Conservation (phyloP, 2,329 filamentous ascomycete genomes). For the Colletotrichum sansevieriae region DNA sequence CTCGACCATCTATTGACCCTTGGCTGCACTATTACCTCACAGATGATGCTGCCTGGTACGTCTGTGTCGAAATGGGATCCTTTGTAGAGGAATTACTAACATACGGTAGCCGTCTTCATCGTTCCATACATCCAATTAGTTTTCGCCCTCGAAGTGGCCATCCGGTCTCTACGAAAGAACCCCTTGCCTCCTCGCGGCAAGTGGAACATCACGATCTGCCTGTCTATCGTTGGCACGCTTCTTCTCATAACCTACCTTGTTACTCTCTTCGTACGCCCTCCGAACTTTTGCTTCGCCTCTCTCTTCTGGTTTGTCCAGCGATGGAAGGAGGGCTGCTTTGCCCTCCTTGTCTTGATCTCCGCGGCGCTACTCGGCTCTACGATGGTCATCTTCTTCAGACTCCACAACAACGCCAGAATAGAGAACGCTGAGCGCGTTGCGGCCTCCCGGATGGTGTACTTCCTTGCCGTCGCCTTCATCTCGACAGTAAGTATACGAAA, state of each 20-base stretch:
- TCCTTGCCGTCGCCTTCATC: slow-evolving; percentile 68
- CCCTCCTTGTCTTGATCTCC: slow-evolving; percentile 65
- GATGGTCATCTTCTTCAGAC: slow-evolving; percentile 67
- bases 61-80: background rate
- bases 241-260: slow-evolving; percentile 70
- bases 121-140: slow-evolving; percentile 75
- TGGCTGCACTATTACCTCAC: slow-evolving; percentile 67
- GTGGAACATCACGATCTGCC: slow-evolving; percentile 71
- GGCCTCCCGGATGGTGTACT: slow-evolving; percentile 79
- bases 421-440: slow-evolving; percentile 71
- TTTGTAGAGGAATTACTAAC: slow-evolving; percentile 44
- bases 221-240: slow-evolving; percentile 63
- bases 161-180: slow-evolving; percentile 65
- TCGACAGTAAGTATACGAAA: slow-evolving; percentile 64
- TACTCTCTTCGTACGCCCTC: slow-evolving; percentile 66
- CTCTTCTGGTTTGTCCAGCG: slow-evolving; percentile 76
- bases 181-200: slow-evolving; percentile 71
- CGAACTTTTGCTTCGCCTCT: slow-evolving; percentile 74
- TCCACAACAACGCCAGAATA: slow-evolving; percentile 67
- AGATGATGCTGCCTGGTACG: slow-evolving; percentile 72
- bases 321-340: slow-evolving; percentile 71
- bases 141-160: slow-evolving; percentile 72
- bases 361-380: slow-evolving; percentile 63
- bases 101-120: slow-evolving; percentile 70
- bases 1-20: slow-evolving; percentile 63